Conservation (phyloP, 2,329 filamentous ascomycete genomes). For the Colletotrichum cuscutae region DNA sequence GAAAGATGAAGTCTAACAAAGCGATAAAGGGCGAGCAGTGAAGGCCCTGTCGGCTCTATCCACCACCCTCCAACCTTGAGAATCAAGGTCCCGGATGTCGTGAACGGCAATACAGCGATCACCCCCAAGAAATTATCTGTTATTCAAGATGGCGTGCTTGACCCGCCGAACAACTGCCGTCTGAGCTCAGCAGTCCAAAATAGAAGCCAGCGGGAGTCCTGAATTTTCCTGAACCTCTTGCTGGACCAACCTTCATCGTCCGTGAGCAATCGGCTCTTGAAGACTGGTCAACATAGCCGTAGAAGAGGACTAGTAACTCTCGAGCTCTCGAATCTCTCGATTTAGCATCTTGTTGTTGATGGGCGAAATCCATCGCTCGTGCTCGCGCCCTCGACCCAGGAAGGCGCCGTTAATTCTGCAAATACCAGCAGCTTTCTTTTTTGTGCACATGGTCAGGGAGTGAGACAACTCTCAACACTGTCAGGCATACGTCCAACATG, state of each 20-base stretch:
- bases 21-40: not conserved
- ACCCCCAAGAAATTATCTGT: not conserved
- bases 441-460: slow-evolving; percentile 14
- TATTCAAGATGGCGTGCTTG: slow-evolving; percentile 8
- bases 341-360: not conserved
- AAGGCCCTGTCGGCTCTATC: not conserved
- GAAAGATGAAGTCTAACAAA: not conserved
- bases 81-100: not conserved
- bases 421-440: slow-evolving; percentile 6
- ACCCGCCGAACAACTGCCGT: not conserved
- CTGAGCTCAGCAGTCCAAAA: slow-evolving; percentile 23
- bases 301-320: not conserved
- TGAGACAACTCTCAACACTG: slow-evolving; percentile 16
- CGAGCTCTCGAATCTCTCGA: slow-evolving; percentile 1
- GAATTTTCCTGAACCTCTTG: slow-evolving; percentile 32
- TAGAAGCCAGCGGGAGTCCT: slow-evolving; percentile 27
- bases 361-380: slow-evolving; percentile 14
- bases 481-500: slow-evolving; percentile 20
- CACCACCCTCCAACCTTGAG: not conserved
- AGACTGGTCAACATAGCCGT: slow-evolving; percentile 6
- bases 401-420: slow-evolving; percentile 10
- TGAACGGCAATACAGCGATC: not conserved
- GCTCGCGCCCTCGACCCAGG: not conserved
- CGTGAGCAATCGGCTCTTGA: slow-evolving; percentile 23
- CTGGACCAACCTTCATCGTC: slow-evolving; percentile 8